A percentile compares a stretch with the other conserved stretches of the same genome.
phyloP scores from a whole-genome alignment of 2,329 filamentous ascomycete genomes.

The Akanthomyces muscarius region DNA sequence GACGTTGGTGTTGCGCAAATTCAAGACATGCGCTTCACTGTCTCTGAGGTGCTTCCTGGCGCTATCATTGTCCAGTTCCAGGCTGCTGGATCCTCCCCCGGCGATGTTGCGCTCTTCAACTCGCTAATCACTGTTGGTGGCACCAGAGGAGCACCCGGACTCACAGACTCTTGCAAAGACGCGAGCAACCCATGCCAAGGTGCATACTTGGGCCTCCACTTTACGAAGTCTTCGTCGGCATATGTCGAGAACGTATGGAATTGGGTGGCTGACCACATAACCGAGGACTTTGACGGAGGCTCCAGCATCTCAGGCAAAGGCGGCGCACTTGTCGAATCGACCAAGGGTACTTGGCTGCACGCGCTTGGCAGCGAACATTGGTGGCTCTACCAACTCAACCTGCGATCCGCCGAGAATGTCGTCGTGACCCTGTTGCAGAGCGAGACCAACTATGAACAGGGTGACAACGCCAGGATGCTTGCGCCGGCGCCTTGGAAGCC shows the following conservation, averaged over 20 bases:
- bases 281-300: slow-evolving; percentile 40
- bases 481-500: slow-evolving; percentile 38
- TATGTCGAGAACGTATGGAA: slow-evolving; percentile 28
- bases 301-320: slow-evolving; percentile 46
- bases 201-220: slow-evolving; percentile 46
- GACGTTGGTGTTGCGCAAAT: slow-evolving; percentile 48
- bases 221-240: slow-evolving; percentile 29
- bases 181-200: slow-evolving; percentile 39
- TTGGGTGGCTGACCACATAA: slow-evolving; percentile 44
- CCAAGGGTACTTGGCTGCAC: slow-evolving; percentile 47
- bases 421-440: slow-evolving; percentile 48
- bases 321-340: slow-evolving; percentile 44
- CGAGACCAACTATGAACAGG: slow-evolving; percentile 45
- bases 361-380: slow-evolving; percentile 50
- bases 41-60: slow-evolving; percentile 40
- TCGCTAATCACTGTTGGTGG: slow-evolving; percentile 45
- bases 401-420: slow-evolving; percentile 46
- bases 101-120: slow-evolving; percentile 50
- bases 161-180: slow-evolving; percentile 35
- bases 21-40: slow-evolving; percentile 49
- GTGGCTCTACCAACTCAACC: slow-evolving; percentile 55
- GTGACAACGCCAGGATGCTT: slow-evolving; percentile 31
- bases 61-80: slow-evolving; percentile 45
- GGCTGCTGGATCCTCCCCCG: slow-evolving; percentile 40
- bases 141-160: slow-evolving; percentile 33